Evolutionary conservation across 140 eudicot species (phyloP), one percentile per base, ranked within the genome.

Genomic region (Erigeron philadelphicus): DNA sequence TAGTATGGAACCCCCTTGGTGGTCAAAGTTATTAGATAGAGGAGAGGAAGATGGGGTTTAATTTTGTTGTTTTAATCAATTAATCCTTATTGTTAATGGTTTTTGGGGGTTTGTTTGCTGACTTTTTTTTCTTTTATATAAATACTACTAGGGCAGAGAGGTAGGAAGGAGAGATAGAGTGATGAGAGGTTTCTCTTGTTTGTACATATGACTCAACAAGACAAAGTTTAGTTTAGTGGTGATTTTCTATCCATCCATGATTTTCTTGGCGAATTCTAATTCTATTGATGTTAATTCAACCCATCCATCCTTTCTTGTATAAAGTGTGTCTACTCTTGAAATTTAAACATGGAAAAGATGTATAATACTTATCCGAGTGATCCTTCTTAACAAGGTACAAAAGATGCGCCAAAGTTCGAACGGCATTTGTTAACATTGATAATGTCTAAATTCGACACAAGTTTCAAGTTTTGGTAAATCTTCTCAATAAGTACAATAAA

Each of bases 171-270:
- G 54, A 50, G 71, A 23, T 72, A 65, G 47, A 67, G 58, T 62
- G 45, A 59, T 62, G 45, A 59, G 61, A 38, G 52, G 13, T 38
- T 38, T 74, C 9, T 46, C 57, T 49, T 75, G 75, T 68, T 64
- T 68, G 77, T 73, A 75, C 62, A 75, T 75, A 75, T 75, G 70
- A 75, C 74, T 4, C 80, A 68, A 75, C 80, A 60, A 67, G 75
- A 70, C 80, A 75, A 64, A 44, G 25, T 47, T 35, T 65, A 75
- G 66, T 66, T 25, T 57, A 61, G 67, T 61, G 48, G 13, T 61
- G 41, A 10, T 6, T n/a, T 15, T 49, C 18, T 15, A 64, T 50
- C 77, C 63, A 73, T 53, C 35, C 35, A 46, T 55, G 55, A 64
- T 74, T 61, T 72, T 63, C 52, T 42, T 73, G 72, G 64, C 78